Percentiles rank a stretch among this genome's conserved stretches.
Conservation (phyloP, 1,284 basidiomycete genomes). For the Xanthoconium separans region DNA sequence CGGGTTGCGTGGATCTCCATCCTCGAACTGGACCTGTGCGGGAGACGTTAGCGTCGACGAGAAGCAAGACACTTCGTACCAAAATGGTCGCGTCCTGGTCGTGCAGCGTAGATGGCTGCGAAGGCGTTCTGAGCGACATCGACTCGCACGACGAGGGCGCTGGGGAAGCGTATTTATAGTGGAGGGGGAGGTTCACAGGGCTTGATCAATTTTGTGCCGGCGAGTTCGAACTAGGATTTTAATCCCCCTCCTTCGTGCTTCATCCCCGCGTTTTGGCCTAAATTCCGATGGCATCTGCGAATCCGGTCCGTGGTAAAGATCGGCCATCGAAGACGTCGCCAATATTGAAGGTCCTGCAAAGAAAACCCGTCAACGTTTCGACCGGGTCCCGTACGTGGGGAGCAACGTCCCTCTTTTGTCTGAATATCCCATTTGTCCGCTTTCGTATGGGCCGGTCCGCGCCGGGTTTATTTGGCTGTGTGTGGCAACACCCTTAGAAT, state of each 20-base stretch:
- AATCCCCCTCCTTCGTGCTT: conserved; percentile 1
- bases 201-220: conserved; percentile 16
- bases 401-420: neutral
- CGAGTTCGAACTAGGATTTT: neutral
- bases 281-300: conserved; percentile 13
- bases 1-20: conserved; percentile 50
- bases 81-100: conserved; percentile 15
- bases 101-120: conserved; percentile 19
- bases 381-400: no score
- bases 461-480: conserved; percentile 8
- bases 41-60: conserved; percentile 6
- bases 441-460: neutral
- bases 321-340: conserved; percentile 8
- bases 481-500: conserved; percentile 27
- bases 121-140: conserved; percentile 16
- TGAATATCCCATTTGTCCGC: neutral
- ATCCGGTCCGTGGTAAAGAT: conserved; percentile 13
- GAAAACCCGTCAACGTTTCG: neutral
- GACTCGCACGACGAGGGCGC: neutral
- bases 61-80: conserved; percentile 6
- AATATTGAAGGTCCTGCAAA: conserved; percentile 3
- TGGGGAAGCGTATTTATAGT: conserved; percentile 3
- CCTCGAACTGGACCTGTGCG: conserved; percentile 55
- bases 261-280: conserved; percentile 1
- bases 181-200: neutral